A percentile compares a stretch with the other conserved stretches of the same genome.
These are phyloP conservation scores for Achlya hypogyna DNA, from an alignment of 352 stramenopile species.

Conservation along the genomic window DNA sequence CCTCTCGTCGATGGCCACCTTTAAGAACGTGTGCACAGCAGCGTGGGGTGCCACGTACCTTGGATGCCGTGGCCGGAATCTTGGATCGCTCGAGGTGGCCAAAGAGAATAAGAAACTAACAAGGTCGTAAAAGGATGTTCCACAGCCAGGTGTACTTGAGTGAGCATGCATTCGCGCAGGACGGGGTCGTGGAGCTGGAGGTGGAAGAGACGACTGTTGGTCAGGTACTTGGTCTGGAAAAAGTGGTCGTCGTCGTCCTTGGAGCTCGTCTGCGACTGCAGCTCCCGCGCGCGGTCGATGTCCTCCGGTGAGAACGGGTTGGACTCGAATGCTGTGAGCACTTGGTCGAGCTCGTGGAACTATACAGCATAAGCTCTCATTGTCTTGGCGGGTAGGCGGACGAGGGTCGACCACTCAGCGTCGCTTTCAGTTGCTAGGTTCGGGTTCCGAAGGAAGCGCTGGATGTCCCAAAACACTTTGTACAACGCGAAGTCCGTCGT, in stretches of 20 bases:
- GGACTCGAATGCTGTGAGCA: slow-evolving; percentile 74
- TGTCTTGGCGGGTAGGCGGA: slow-evolving; percentile 30
- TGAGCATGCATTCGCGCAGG: slow-evolving; percentile 82
- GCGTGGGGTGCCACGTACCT: not conserved
- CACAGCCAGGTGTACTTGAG: slow-evolving; percentile 30
- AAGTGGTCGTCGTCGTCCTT: slow-evolving; percentile 44
- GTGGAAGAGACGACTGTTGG: slow-evolving; percentile 84
- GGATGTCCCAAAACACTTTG: slow-evolving; percentile 84
- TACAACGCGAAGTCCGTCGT: slow-evolving; percentile 84
- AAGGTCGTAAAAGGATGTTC: not conserved
- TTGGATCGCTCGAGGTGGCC: slow-evolving; percentile 37
- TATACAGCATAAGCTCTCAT: slow-evolving; percentile 22
- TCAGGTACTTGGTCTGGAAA: slow-evolving; percentile 90
- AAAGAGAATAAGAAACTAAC: slow-evolving; percentile 63
- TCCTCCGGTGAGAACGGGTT: slow-evolving; percentile 80
- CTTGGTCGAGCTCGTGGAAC: slow-evolving; percentile 67
- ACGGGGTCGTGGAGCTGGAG: slow-evolving; percentile 86
- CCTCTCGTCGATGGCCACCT: slow-evolving; percentile 43
- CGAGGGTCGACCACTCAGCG: slow-evolving; percentile 74
- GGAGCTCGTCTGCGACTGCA: slow-evolving; percentile 22
- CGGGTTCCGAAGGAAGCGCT: slow-evolving; percentile 79
- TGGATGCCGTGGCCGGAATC: not conserved
- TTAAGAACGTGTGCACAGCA: slow-evolving; percentile 13
- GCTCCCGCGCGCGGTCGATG: slow-evolving; percentile 51
- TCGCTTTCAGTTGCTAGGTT: slow-evolving; percentile 47